Evolutionary conservation across 1,139 yeast genomes (phyloP), one percentile per base, ranked within the genome.

Genomic region (Sugiyamaella castrensis): DNA sequence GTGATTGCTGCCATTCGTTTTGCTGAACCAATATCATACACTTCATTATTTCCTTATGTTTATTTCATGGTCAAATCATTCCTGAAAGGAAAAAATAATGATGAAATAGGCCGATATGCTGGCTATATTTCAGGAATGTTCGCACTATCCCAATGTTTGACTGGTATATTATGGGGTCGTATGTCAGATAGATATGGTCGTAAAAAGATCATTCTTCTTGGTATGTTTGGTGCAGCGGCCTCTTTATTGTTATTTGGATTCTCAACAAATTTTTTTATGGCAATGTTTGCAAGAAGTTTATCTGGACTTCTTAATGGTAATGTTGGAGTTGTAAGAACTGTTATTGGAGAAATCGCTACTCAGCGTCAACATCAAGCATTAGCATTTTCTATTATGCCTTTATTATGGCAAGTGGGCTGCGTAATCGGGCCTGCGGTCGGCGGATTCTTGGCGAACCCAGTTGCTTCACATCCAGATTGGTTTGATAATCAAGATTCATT

Each of bases 41-140:
- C 85, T 1, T 80, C 84, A 2, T 61, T 80, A 31, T 80, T 81
- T 62, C 86, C 87, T 2, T 82, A 81, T 60, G 74, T 81, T 26
- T 81, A 77, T 62, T 81, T 79, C 63, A 79, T 81, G 82, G 80
- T 82, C 31, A 66, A 79, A 58, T 80, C 78, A 53, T 80, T 80
- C 56, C 70, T 73, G 8, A 65, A 77, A 9, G 79, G 81, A 5
- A 69, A 72, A 35, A 70, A 70, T 15, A 79, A 76, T 50, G 73
- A 77, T 9, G 76, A 77, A 30, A 75, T 80, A 33, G 73, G 83
- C 1, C 70, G 72, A 46, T 81, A 79, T 61, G 77, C 83, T 4
- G 84, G 85, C 5, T 80, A 80, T 55, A 64, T 80, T 37, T 76
- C 82, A 0, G 76, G 84, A 1, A 70, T 75, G 13, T 80, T 80